phyloP scores from a whole-genome alignment of 129 eudicot species.

The Helianthus annuus region DNA sequence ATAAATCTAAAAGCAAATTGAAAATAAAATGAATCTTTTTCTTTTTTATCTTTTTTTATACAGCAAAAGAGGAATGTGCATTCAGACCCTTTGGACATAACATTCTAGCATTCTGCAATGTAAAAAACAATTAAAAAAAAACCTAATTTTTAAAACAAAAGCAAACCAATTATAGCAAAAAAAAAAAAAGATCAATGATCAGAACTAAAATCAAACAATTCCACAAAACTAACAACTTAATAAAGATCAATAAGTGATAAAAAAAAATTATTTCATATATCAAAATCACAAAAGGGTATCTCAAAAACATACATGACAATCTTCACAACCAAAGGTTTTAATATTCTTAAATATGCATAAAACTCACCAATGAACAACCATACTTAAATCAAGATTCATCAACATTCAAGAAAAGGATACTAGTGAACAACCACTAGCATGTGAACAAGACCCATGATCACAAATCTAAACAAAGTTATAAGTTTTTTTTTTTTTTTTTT shows the following conservation, averaged over 20 bases:
- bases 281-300: no score
- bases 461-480: background rate
- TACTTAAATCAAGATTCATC: conserved; percentile 12
- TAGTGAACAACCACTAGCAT: conserved; percentile 19
- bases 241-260: no score
- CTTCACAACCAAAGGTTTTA: background rate
- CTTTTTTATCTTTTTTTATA: background rate
- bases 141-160: background rate
- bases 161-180: background rate
- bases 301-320: background rate
- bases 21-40: background rate
- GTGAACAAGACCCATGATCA: background rate
- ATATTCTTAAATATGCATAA: conserved; percentile 8
- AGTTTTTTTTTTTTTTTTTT: no score
- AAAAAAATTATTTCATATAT: no score
- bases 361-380: conserved; percentile 27
- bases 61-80: background rate
- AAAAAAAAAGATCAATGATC: background rate
- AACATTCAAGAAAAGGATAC: conserved; percentile 18
- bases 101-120: background rate
- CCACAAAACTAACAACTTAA: background rate
- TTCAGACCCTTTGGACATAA: background rate
- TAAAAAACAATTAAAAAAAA: background rate
- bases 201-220: background rate
- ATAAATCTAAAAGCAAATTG: conserved; percentile 3